Evolutionary conservation across 176 grass and related monocot species (phyloP).

Genomic region (Juncus inflexus): DNA sequence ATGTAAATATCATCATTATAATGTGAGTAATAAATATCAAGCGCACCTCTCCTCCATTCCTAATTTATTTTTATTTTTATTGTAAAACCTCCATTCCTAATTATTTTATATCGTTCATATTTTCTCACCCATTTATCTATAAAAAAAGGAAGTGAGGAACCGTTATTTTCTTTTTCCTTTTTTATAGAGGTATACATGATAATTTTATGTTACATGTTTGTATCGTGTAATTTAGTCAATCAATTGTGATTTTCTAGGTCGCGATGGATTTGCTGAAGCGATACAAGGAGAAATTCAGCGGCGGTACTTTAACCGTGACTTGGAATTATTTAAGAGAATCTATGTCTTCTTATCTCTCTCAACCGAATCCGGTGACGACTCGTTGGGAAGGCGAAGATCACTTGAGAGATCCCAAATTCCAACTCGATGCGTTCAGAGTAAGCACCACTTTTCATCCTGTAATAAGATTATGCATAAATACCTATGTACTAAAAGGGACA

Average conservation of each 20-base stretch:
- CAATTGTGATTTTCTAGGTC: constrained; percentile 53
- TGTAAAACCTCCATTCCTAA: too few relatives aligned
- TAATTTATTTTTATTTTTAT: too few relatives aligned
- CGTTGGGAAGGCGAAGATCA: constrained; percentile 95
- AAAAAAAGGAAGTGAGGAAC: too few relatives aligned
- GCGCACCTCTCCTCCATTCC: too few relatives aligned
- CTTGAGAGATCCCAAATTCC: constrained; percentile 89
- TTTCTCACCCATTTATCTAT: too few relatives aligned
- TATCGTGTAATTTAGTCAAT: background rate
- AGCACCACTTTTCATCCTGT: constrained; percentile 11
- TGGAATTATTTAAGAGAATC: constrained; percentile 99
- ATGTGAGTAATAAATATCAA: too few relatives aligned
- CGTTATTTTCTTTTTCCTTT: too few relatives aligned
- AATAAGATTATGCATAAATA: too few relatives aligned
- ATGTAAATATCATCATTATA: too few relatives aligned
- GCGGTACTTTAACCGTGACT: constrained; percentile 78
- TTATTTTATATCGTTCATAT: too few relatives aligned
- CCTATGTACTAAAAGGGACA: too few relatives aligned
- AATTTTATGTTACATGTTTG: background rate
- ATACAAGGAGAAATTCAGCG: constrained; percentile 90
- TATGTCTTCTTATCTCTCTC: constrained; percentile 80
- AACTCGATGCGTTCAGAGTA: constrained; percentile 95
- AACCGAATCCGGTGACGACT: constrained; percentile 88
- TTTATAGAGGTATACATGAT: too few relatives aligned
- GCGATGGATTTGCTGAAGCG: constrained; percentile 87